Evolutionary conservation across 2,329 filamentous ascomycete species (phyloP), one percentile per base, ranked within the genome.

Genomic region (Trichoderma citrinoviride): DNA sequence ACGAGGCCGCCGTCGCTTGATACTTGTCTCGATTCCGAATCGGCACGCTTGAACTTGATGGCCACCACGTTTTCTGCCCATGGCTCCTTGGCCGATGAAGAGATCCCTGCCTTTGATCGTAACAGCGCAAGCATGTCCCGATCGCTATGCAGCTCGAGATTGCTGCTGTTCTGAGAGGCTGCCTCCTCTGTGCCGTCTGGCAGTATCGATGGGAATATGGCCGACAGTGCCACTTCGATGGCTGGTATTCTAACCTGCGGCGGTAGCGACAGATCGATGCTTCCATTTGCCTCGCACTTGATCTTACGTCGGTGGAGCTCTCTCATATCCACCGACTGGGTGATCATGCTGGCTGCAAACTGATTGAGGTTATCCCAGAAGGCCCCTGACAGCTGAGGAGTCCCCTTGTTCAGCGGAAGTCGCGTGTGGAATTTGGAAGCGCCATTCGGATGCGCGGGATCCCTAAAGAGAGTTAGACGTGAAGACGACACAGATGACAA

Each of bases 31-130:
- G 66, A 43, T 23, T 69, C 65, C 1, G 70, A 67, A 65, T 77
- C 76, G 27, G 84, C 74, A 15, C 80, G 82, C 66, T 77, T 81
- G 70, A 87, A 88, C n/a, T 78, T 80, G 56, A 91, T 78, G 56
- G 82, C 81, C 29, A 90, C 79, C 41, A 81, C 80, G 65, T 90
- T 83, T 46, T 81, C 79, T 1, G 86, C 86, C 87, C 87, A 90
- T 3, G 79, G 74, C 40, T 73, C 74, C 65, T 74, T 77, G 8
- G 71, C 63, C 8, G 70, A 54, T 46, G 67, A 29, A 50, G 65
- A 33, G 62, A 66, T 68, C 21, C 66, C 70, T 4, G 68, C 65
- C n/a, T 63, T 65, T 37, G 64, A 69, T 29, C 62, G 69, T 47
- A 70, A 68, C 27, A 76, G 68, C 10, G 73, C 58, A 15, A 71